These are phyloP conservation scores for Trichoderma asperellum DNA, from an alignment of 2,329 filamentous ascomycete species.

Conservation along the genomic window DNA sequence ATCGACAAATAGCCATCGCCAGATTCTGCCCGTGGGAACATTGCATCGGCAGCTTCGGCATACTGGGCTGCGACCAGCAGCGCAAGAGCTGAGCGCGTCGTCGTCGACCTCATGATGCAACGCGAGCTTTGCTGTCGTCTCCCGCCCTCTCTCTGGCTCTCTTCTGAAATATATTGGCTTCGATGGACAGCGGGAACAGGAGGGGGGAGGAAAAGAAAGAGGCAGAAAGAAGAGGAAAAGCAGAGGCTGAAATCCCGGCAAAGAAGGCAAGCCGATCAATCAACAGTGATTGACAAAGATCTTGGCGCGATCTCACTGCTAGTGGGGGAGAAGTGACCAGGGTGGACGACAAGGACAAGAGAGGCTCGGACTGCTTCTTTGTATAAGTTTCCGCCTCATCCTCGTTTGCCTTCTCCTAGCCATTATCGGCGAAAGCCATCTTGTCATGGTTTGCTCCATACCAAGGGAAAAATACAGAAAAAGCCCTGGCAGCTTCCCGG, in stretches of 20 bases:
- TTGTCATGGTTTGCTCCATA: slow-evolving; percentile 16
- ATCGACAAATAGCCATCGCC: slow-evolving; percentile 46
- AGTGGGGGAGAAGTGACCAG: not conserved
- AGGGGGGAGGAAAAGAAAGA: not conserved
- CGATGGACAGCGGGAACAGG: not conserved
- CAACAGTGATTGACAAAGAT: not conserved
- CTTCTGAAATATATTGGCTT: not conserved
- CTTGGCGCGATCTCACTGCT: not conserved
- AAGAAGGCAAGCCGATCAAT: not conserved
- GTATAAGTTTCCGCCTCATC: not conserved
- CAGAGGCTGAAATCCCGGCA: not conserved
- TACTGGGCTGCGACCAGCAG: slow-evolving; percentile 28
- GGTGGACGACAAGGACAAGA: not conserved
- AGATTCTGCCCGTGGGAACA: slow-evolving; percentile 38
- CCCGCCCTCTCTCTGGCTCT: not conserved
- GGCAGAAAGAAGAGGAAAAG: too few species aligned
- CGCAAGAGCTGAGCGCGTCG: slow-evolving; percentile 27
- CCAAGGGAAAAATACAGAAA: not conserved
- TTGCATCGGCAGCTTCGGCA: slow-evolving; percentile 16
- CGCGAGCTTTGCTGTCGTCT: not conserved
- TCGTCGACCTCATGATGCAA: slow-evolving; percentile 30
- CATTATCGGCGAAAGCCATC: slow-evolving; percentile 1
- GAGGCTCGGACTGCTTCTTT: not conserved
- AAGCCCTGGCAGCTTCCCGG: not conserved
- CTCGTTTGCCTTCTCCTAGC: not conserved